Conservation (phyloP, 441 rosid genomes). For the Euphorbia celastroides region DNA sequence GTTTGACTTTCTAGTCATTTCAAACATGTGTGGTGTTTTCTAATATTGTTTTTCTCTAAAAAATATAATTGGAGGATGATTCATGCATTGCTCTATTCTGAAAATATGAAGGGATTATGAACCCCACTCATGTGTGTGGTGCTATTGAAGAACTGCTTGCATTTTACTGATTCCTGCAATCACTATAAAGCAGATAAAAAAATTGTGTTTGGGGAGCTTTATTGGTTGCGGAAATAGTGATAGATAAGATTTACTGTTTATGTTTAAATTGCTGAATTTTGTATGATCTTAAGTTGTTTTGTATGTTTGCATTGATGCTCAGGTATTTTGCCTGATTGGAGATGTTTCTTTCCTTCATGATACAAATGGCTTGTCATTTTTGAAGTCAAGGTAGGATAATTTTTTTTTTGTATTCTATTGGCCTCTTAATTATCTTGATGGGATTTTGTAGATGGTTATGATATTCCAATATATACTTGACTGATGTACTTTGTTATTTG, state of each 20-base stretch:
- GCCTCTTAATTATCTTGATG: conserved; percentile 3
- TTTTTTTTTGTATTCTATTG: conserved; percentile 9
- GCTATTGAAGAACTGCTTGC: neutral
- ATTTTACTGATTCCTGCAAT: neutral
- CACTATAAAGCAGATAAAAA: neutral
- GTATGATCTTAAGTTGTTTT: neutral
- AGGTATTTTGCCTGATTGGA: conserved; percentile 84
- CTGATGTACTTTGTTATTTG: neutral
- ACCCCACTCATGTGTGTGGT: neutral
- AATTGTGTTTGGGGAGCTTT: neutral
- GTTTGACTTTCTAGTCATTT: neutral
- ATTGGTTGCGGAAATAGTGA: neutral
- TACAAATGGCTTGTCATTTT: conserved; percentile 87
- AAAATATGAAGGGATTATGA: conserved; percentile 1
- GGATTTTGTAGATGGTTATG: neutral
- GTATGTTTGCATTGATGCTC: conserved; percentile 15
- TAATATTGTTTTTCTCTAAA: conserved; percentile 6
- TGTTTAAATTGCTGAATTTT: neutral
- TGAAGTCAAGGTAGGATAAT: conserved; percentile 63
- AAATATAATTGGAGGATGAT: neutral
- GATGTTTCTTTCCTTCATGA: conserved; percentile 98
- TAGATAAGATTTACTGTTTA: neutral
- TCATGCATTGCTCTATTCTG: neutral
- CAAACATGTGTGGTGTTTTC: neutral
- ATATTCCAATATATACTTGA: neutral